phyloP scores from a whole-genome alignment of 768 basidiomycete genomes.

The Russula sp. region DNA sequence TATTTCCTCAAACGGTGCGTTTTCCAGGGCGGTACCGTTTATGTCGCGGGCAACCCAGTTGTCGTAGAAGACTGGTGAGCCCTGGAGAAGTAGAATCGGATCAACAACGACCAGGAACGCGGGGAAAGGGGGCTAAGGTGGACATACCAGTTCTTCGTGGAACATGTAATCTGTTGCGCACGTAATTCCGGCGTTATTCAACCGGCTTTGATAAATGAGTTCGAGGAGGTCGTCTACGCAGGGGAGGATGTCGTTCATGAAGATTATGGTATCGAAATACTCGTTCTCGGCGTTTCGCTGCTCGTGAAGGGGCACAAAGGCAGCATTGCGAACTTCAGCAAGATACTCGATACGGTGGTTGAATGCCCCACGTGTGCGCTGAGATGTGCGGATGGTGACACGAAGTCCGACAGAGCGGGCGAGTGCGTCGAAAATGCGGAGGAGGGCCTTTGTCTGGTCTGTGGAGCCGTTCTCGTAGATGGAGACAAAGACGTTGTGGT shows the following conservation, averaged over 20 bases:
- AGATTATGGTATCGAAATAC: conserved; percentile 93
- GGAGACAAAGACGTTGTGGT: conserved; percentile 96
- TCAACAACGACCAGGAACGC: background rate
- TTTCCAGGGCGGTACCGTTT: conserved; percentile 97
- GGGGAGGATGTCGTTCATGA: conserved; percentile 99
- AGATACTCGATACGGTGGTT: conserved; percentile 99
- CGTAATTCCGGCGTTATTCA: conserved; percentile 96
- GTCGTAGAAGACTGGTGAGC: conserved; percentile 93
- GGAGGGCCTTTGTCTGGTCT: conserved; percentile 96
- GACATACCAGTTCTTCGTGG: conserved; percentile 84
- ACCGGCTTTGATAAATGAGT: conserved; percentile 91
- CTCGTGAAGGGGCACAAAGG: conserved; percentile 93
- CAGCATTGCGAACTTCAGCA: conserved; percentile 99
- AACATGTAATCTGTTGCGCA: conserved; percentile 99
- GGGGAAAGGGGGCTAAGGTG: background rate
- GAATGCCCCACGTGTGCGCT: conserved; percentile 91
- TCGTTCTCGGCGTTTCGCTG: conserved; percentile 88
- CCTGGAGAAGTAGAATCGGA: conserved; percentile 37
- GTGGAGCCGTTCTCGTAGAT: conserved; percentile 99
- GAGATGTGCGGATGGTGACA: conserved; percentile 88
- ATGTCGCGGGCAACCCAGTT: conserved; percentile 99
- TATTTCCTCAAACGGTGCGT: conserved; percentile 92
- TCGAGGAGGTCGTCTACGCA: conserved; percentile 98
- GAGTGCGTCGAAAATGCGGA: conserved; percentile 92
- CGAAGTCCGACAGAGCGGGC: conserved; percentile 88